A percentile compares a stretch with the other conserved stretches of the same genome.
These are phyloP conservation scores for Mrakia blollopis DNA, from an alignment of 768 basidiomycete genomes.

Conservation along the genomic window DNA sequence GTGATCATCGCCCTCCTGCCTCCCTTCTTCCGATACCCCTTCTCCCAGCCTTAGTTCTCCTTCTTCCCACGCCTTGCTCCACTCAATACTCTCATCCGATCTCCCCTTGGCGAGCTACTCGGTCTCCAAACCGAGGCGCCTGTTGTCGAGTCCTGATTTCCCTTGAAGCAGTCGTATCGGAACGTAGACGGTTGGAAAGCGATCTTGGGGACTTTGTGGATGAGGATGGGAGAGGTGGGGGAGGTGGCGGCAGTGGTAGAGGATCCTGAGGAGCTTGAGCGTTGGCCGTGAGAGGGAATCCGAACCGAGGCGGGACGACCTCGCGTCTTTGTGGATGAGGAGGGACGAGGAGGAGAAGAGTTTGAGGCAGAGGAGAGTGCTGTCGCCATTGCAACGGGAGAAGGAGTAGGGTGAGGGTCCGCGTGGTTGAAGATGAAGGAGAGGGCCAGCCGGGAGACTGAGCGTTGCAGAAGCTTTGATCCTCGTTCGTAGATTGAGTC, in stretches of 20 bases:
- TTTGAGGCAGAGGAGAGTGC: not conserved
- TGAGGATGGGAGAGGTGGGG: not conserved
- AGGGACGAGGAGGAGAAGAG: not conserved
- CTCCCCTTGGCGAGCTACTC: not conserved
- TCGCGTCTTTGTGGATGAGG: not conserved
- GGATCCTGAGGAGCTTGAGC: not conserved
- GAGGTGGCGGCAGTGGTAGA: not conserved
- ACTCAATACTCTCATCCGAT: not conserved
- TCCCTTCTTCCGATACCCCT: too few relatives aligned
- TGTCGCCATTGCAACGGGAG: not conserved
- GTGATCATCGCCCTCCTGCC: too few relatives aligned
- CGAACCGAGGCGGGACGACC: not conserved
- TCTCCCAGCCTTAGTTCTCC: too few relatives aligned
- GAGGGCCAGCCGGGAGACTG: conserved; percentile 4
- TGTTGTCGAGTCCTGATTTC: not conserved
- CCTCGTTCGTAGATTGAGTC: not conserved
- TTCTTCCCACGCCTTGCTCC: too few relatives aligned
- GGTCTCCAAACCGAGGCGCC: not conserved
- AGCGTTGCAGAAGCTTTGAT: not conserved
- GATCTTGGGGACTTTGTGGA: conserved; percentile 10
- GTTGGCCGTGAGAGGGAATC: not conserved
- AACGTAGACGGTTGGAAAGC: conserved; percentile 20
- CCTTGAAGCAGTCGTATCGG: not conserved
- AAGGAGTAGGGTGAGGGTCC: not conserved
- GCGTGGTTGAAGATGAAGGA: not conserved